Base-by-base conservation (phyloP, 192 early-diverging fungal genomes). In the Anaeromyces robustus region DNA sequence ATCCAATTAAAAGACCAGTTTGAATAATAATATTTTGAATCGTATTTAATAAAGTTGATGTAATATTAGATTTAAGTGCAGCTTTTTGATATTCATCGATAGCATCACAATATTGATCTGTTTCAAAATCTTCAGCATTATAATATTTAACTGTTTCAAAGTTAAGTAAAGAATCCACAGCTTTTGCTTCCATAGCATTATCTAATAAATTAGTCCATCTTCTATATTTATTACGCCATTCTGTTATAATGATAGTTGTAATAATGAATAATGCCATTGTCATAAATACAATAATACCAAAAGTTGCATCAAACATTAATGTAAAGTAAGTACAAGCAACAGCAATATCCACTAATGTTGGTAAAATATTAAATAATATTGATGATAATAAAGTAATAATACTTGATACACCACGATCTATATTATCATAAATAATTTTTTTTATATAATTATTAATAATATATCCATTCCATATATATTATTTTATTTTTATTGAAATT, bases 61-160 rank as follows among this genome's bases (percentile, higher is more conserved):
- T 87, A 7, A 92, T 85, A 19, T 87, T 90, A 78, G 88, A 92
- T 84, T 94, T 92, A 89, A 92, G 97, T 81, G 97, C 96, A 32
- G 95, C 96, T 2, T 83, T 85, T 87, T 97, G 95, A 82, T 91
- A 96, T 37, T 89, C 89, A 12, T 85, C 83, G 77, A 99, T 91
- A 0, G 95, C 92, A 30, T 93, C 86, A 22, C 89, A 84, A 84
- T 95, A 99, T 68, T 94, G 88, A 26, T 88, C 82, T 31, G 94
- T 86, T 85, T 99, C 97, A 86, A 92, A 98, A 22, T 86, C 80
- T 86, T 98, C 97, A 59, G 93, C 94, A 82, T 92, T 92, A 87
- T 96, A 98, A 84, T 98, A 98, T 86, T 99, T 99, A 84, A 99
- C 97, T 2, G 97, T 99, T 85, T 99, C 97, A 89, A 97, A 97